These are phyloP conservation scores for Fennellomyces sp. DNA, from an alignment of 371 early-diverging fungal species.

Conservation along the genomic window DNA sequence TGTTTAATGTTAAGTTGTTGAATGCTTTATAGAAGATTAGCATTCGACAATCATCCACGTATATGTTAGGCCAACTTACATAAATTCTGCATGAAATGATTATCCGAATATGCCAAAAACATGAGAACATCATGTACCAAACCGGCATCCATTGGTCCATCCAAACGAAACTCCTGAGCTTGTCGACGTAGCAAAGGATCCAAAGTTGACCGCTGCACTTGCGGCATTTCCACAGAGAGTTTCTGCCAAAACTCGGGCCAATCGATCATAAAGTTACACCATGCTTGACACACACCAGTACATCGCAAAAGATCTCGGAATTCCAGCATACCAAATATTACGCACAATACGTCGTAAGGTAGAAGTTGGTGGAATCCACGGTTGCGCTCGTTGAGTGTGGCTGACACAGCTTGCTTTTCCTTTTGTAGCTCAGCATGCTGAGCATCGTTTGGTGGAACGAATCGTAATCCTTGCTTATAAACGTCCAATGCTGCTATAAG, in stretches of 20 bases:
- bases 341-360: background rate
- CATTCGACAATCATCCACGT: no score
- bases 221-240: background rate
- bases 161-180: background rate
- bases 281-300: background rate
- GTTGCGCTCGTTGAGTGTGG: background rate
- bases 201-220: background rate
- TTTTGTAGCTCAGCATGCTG: background rate
- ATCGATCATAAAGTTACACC: background rate
- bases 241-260: slow-evolving; percentile 1
- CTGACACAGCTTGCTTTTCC: background rate
- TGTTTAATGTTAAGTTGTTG: no score
- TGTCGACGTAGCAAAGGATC: background rate
- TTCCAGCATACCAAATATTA: background rate
- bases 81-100: background rate
- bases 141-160: background rate
- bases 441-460: background rate
- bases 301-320: background rate
- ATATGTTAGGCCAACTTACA: no score
- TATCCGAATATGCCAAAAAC: background rate
- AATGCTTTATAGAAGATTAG: no score
- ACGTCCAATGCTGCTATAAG: background rate
- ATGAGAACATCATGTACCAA: background rate
- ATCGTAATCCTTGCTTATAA: background rate
- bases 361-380: background rate